A percentile compares a stretch with the other conserved stretches of the same genome.
phyloP scores from a whole-genome alignment of 306 rosid genomes.

The Castanopsis chinensis region DNA sequence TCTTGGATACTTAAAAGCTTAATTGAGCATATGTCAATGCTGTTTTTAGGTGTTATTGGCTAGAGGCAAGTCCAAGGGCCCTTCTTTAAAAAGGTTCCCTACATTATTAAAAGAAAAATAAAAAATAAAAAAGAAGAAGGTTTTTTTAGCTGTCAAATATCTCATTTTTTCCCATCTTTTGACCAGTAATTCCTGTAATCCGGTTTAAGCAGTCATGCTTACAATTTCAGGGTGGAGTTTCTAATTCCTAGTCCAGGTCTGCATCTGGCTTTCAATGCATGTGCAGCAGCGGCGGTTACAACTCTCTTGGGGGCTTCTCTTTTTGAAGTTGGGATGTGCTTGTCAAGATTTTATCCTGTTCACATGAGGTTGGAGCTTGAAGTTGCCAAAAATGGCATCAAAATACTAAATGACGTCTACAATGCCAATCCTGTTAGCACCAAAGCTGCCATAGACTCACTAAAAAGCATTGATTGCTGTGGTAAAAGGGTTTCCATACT shows the following conservation, averaged over 20 bases:
- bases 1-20: too few relatives aligned
- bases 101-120: too few relatives aligned
- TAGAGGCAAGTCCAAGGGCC: too few relatives aligned
- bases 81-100: too few relatives aligned
- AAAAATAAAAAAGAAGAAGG: too few relatives aligned
- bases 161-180: too few relatives aligned
- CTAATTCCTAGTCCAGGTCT: conserved; percentile 29
- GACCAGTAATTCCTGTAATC: neutral
- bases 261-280: conserved; percentile 29
- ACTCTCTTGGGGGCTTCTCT: conserved; percentile 28
- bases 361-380: conserved; percentile 25
- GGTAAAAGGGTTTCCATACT: conserved; percentile 26
- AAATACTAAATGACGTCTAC: conserved; percentile 27
- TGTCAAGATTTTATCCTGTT: conserved; percentile 24
- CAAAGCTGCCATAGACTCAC: conserved; percentile 26
- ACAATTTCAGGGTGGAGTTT: conserved; percentile 15
- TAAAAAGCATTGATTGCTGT: conserved; percentile 15
- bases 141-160: too few relatives aligned
- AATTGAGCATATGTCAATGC: too few relatives aligned
- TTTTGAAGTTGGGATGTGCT: conserved; percentile 9
- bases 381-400: conserved; percentile 23
- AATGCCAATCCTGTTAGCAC: conserved; percentile 31
- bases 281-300: conserved; percentile 38
- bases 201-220: neutral
- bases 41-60: too few relatives aligned